Conservation (phyloP, 352 stramenopile genomes). For the Phytophthora palmivora region DNA sequence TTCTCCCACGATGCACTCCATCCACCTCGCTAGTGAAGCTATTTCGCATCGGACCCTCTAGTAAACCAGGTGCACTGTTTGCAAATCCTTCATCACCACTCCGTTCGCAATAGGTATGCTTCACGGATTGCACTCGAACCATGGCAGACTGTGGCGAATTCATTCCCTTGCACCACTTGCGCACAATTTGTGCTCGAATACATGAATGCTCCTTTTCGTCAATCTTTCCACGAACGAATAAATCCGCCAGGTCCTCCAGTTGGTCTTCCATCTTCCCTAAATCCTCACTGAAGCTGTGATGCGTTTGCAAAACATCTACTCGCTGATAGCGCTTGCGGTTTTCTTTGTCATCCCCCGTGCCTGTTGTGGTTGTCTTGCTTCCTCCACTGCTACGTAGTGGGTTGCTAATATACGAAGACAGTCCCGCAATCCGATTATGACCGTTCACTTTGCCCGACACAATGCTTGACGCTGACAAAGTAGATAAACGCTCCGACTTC, state of each 20-base stretch:
- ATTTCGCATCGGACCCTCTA: conserved; percentile 24
- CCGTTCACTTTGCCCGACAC: conserved; percentile 31
- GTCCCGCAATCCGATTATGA: conserved; percentile 35
- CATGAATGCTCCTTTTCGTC: conserved; percentile 88
- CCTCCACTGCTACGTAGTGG: conserved; percentile 52
- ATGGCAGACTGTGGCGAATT: conserved; percentile 84
- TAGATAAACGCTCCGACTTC: conserved; percentile 62
- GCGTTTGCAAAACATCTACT: conserved; percentile 72
- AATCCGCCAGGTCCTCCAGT: conserved; percentile 68
- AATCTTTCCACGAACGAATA: conserved; percentile 83
- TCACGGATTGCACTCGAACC: conserved; percentile 71
- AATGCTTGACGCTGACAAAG: conserved; percentile 44
- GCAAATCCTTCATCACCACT: conserved; percentile 31
- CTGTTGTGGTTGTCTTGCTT: conserved; percentile 26
- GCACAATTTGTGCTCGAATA: conserved; percentile 83
- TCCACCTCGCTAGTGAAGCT: conserved; percentile 32
- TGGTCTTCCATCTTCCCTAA: conserved; percentile 86
- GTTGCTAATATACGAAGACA: conserved; percentile 77
- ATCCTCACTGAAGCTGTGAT: conserved; percentile 71
- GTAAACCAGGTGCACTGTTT: conserved; percentile 29
- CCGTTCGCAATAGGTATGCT: conserved; percentile 48
- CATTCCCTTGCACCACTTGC: conserved; percentile 84
- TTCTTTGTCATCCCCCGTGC: conserved; percentile 48
- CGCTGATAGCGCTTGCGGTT: conserved; percentile 66
- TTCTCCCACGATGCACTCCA: conserved; percentile 31